Evolutionary conservation across 192 early-diverging fungal species (phyloP), one percentile per base, ranked within the genome.

Genomic region (Pilobolus umbonatus): DNA sequence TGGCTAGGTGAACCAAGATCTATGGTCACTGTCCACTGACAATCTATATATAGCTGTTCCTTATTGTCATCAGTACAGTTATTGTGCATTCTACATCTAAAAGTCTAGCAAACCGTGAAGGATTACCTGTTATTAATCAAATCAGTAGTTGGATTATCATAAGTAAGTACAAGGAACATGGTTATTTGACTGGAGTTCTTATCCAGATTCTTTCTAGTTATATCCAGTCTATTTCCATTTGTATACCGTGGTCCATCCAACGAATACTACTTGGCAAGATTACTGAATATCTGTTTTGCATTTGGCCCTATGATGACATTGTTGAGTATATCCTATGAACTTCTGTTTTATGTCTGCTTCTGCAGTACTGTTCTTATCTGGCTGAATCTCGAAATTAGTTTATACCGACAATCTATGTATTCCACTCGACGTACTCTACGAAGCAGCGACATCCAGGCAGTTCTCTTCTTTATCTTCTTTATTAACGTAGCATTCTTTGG

Each of bases 401-500:
- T 81, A 15, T 81, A 81, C 42, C 51, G 56, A 7, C 55, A 43
- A n/a, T 42, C 42, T 47, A 17, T 51, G 43, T 15, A 58, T 57
- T 51, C 42, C 44, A 19, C 19, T 22, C 19, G 43, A 11, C 67
- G 67, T 5, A 39, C 59, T 5, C 47, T 67, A 5, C 44, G 67
- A 38, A 42, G 61, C 42, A 57, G 65, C 62, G 86, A 90, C 67
- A 63, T 74, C 50, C 76, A 85, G 24, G 79, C 77, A 0, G 77
- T 79, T 2, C 68, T 92, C 26, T 81, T 88, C 54, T 95, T 95
- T 70, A 70, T 95, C 30, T 87, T 95, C 63, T 90, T 95, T 60
- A 86, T 94, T 73, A 91, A 92, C 62, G 85, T 94, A 0, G 93
- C 86, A 8, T 98, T 98, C 74, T 98, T 98, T 80, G 95, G 95